Percentiles rank a stretch among this genome's conserved stretches.
phyloP scores from a whole-genome alignment of 495 filamentous ascomycete genomes.

The Poronia punctata region DNA sequence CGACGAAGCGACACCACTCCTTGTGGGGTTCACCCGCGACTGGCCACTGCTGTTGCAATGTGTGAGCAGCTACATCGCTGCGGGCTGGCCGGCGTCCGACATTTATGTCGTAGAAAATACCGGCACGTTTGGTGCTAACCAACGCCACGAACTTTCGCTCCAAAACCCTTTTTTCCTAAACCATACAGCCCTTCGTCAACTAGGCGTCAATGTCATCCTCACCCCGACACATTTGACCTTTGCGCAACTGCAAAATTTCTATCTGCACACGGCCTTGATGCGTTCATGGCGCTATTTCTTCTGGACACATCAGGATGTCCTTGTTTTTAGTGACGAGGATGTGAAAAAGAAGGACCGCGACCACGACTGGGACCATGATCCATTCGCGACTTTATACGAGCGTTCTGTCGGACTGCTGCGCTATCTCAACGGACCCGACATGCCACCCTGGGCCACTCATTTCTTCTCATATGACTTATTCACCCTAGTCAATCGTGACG shows the following conservation, averaged over 20 bases:
- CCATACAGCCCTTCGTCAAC: constrained; percentile 42
- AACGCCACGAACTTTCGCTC: constrained; percentile 36
- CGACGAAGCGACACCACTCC: constrained; percentile 41
- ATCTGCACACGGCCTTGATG: constrained; percentile 37
- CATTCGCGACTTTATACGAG: constrained; percentile 41
- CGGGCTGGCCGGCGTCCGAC: constrained; percentile 53
- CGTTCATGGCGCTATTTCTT: constrained; percentile 49
- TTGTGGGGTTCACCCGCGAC: constrained; percentile 55
- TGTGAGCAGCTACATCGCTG: constrained; percentile 50
- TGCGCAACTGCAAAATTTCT: constrained; percentile 58
- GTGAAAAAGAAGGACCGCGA: constrained; percentile 34
- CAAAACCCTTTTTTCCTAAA: constrained; percentile 60
- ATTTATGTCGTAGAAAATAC: constrained; percentile 60
- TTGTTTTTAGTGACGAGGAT: constrained; percentile 42
- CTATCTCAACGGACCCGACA: constrained; percentile 23
- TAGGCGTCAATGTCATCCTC: constrained; percentile 48
- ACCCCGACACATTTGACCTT: constrained; percentile 56
- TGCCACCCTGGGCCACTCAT: constrained; percentile 37
- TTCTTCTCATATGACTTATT: constrained; percentile 55
- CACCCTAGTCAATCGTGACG: constrained; percentile 47
- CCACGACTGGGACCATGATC: constrained; percentile 31
- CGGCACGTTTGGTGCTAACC: constrained; percentile 50
- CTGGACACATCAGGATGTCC: constrained; percentile 55
- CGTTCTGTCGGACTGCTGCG: constrained; percentile 26
- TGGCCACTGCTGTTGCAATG: constrained; percentile 52